phyloP scores from a whole-genome alignment of 202 grass and related monocot genomes.

The Zoysia matrella region DNA sequence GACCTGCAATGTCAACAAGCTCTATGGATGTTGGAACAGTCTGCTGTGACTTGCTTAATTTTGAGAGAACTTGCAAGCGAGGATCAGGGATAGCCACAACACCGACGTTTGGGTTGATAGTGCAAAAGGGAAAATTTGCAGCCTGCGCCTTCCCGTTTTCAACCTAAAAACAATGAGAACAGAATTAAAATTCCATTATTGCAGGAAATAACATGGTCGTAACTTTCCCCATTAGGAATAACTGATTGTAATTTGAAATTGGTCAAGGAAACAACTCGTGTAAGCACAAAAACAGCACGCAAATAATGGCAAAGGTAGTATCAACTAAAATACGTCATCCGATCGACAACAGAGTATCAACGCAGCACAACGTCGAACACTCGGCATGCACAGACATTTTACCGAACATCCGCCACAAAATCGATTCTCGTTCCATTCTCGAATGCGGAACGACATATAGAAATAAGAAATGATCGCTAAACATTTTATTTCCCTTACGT shows the following conservation, averaged over 20 bases:
- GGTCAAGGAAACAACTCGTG: not conserved
- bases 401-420: not conserved
- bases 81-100: constrained; percentile 82
- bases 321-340: not conserved
- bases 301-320: not conserved
- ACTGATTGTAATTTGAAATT: not conserved
- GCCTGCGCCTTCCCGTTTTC: constrained; percentile 98
- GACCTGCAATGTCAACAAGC: constrained; percentile 97
- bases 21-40: constrained; percentile 81
- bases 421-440: not conserved
- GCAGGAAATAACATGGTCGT: not conserved
- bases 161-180: constrained; percentile 53
- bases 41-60: constrained; percentile 84
- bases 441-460: not conserved
- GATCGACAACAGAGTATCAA: not conserved
- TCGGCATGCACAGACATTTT: not conserved
- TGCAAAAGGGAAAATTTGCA: constrained; percentile 94
- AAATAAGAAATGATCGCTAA: not conserved
- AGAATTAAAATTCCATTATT: not conserved
- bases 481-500: not conserved
- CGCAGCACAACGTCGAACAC: constrained; percentile 55
- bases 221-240: not conserved
- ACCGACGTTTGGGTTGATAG: constrained; percentile 90
- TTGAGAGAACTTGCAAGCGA: constrained; percentile 75
- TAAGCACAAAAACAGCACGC: not conserved